phyloP scores from a whole-genome alignment of 495 filamentous ascomycete genomes.

The Penicillium atrosanguineum region DNA sequence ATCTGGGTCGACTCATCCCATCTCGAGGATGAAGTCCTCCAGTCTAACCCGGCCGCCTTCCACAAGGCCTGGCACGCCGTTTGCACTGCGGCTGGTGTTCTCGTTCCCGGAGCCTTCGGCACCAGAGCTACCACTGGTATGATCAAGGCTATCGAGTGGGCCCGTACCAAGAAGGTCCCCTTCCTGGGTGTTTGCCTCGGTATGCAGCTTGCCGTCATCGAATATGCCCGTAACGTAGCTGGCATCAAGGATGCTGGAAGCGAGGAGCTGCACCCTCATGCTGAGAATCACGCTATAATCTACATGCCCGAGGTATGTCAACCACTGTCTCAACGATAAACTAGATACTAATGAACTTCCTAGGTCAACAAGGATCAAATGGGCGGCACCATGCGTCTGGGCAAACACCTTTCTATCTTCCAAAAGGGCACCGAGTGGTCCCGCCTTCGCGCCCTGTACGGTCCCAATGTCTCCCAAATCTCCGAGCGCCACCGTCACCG shows the following conservation, averaged over 20 bases:
- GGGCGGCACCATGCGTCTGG: constrained; percentile 93
- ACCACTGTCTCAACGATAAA: not conserved
- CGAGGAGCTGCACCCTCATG: constrained; percentile 59
- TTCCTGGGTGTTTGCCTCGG: constrained; percentile 93
- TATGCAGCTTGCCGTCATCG: constrained; percentile 92
- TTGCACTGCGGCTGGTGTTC: constrained; percentile 63
- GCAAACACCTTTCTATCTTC: constrained; percentile 70
- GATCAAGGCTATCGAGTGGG: constrained; percentile 80
- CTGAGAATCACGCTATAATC: constrained; percentile 65
- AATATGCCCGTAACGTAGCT: constrained; percentile 75
- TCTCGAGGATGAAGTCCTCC: constrained; percentile 67
- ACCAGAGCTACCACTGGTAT: constrained; percentile 80
- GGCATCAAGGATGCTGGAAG: constrained; percentile 58
- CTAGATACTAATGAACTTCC: not conserved
- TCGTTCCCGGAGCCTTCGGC: constrained; percentile 76
- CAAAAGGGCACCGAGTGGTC: constrained; percentile 78
- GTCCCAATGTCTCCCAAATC: constrained; percentile 34
- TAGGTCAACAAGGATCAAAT: constrained; percentile 60
- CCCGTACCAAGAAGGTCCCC: constrained; percentile 74
- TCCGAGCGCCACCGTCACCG: constrained; percentile 49
- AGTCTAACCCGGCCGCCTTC: constrained; percentile 66
- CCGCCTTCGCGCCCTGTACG: constrained; percentile 73
- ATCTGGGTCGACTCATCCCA: constrained; percentile 81
- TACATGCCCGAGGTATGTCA: constrained; percentile 82
- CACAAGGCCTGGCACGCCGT: constrained; percentile 87